These are phyloP conservation scores for Mycena crocata DNA, from an alignment of 768 basidiomycete genomes.

Conservation along the genomic window DNA sequence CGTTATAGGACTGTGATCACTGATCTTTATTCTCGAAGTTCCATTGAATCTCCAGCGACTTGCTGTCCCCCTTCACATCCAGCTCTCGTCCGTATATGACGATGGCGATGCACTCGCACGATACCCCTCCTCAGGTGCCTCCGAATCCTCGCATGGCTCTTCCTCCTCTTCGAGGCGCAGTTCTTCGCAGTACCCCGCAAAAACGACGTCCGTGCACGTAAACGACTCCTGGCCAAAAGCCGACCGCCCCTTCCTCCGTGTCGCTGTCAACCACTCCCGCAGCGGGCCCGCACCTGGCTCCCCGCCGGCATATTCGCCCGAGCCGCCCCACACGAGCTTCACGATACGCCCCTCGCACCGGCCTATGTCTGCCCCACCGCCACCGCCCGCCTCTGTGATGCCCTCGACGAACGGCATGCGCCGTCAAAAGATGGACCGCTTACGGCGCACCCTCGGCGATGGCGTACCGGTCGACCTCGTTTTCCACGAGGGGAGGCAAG, in stretches of 20 bases:
- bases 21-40: slow-evolving; percentile 10
- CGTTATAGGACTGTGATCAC: not conserved
- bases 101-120: slow-evolving; percentile 27
- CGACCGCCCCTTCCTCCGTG: slow-evolving; percentile 29
- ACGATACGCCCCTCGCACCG: slow-evolving; percentile 38
- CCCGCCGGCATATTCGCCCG: slow-evolving; percentile 31
- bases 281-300: slow-evolving; percentile 25
- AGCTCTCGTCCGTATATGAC: slow-evolving; percentile 28
- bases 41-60: slow-evolving; percentile 35
- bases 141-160: slow-evolving; percentile 13
- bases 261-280: slow-evolving; percentile 21
- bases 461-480: slow-evolving; percentile 72
- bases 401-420: slow-evolving; percentile 55
- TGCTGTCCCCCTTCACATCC: slow-evolving; percentile 28
- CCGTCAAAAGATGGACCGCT: slow-evolving; percentile 71
- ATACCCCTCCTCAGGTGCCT: slow-evolving; percentile 31
- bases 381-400: slow-evolving; percentile 53
- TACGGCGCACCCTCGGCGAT: slow-evolving; percentile 71
- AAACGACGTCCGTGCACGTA: slow-evolving; percentile 9
- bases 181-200: slow-evolving; percentile 4
- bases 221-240: slow-evolving; percentile 32
- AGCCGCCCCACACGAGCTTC: slow-evolving; percentile 27
- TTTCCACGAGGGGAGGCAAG: slow-evolving; percentile 49
- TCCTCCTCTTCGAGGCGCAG: slow-evolving; percentile 23
- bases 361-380: slow-evolving; percentile 39